Evolutionary conservation across 306 rosid species (phyloP).

Genomic region (Vachellia pachyceras): DNA sequence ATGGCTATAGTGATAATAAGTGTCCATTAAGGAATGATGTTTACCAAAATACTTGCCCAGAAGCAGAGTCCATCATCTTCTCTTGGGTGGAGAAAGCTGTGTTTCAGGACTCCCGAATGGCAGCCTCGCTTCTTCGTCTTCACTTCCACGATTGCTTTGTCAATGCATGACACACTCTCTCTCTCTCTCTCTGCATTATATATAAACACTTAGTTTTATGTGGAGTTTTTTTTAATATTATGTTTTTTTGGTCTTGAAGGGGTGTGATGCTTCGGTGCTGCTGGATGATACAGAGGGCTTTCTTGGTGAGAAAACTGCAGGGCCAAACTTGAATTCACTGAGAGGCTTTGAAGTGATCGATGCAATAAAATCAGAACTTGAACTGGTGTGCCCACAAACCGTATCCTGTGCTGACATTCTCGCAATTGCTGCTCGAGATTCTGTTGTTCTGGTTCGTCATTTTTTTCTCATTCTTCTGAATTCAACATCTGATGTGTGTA

Average conservation of each 20-base stretch:
- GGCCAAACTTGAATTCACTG: slow-evolving; percentile 75
- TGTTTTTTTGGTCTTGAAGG: slow-evolving; percentile 39
- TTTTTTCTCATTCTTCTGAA: neutral
- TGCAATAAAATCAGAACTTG: slow-evolving; percentile 70
- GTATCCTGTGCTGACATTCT: slow-evolving; percentile 91
- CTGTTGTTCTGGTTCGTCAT: slow-evolving; percentile 69
- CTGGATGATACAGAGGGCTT: slow-evolving; percentile 66
- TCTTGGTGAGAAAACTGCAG: slow-evolving; percentile 87
- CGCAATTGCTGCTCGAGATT: slow-evolving; percentile 82
- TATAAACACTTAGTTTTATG: neutral
- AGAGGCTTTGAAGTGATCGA: slow-evolving; percentile 90
- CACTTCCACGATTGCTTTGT: slow-evolving; percentile 95
- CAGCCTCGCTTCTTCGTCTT: slow-evolving; percentile 86
- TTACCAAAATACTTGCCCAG: slow-evolving; percentile 59
- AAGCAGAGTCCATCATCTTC: slow-evolving; percentile 72
- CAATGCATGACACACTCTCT: slow-evolving; percentile 60
- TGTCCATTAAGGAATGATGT: slow-evolving; percentile 45
- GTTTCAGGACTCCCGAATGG: slow-evolving; percentile 71
- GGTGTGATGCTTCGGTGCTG: slow-evolving; percentile 87
- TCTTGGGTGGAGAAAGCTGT: slow-evolving; percentile 63
- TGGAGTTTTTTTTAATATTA: neutral
- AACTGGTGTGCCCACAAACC: slow-evolving; percentile 70
- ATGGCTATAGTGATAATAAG: slow-evolving; percentile 43
- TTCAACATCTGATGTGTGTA: neutral
- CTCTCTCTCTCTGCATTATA: neutral